Evolutionary conservation across 2,329 filamentous ascomycete species (phyloP).

Genomic region (Trichoderma asperellum): DNA sequence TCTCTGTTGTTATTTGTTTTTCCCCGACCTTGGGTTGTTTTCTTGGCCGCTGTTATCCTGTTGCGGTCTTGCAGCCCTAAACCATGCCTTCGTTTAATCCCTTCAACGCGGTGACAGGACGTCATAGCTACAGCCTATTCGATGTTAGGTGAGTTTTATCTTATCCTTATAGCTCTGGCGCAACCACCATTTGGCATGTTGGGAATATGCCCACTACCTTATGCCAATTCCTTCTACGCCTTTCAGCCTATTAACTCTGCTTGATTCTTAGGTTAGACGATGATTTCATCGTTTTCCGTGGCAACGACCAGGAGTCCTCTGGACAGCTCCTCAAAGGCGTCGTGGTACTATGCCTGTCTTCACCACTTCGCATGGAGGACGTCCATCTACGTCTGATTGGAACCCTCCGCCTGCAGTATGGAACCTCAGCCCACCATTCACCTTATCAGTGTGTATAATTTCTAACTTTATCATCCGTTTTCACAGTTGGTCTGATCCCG

Average conservation of each 20-base stretch:
- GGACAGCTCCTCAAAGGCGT: conserved; percentile 75
- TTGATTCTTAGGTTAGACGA: conserved; percentile 65
- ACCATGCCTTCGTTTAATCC: conserved; percentile 61
- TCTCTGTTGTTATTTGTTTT: not conserved
- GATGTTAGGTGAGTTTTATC: conserved; percentile 57
- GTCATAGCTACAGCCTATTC: conserved; percentile 58
- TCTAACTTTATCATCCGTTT: conserved; percentile 4
- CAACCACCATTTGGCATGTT: not conserved
- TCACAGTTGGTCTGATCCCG: conserved; percentile 55
- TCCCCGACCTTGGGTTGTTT: not conserved
- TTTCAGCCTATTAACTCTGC: not conserved
- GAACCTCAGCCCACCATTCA: conserved; percentile 19
- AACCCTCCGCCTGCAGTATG: conserved; percentile 67
- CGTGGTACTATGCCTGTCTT: conserved; percentile 72
- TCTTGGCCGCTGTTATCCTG: conserved; percentile 2
- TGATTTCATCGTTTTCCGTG: conserved; percentile 78
- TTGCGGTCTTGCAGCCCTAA: conserved; percentile 18
- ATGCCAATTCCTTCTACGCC: not conserved
- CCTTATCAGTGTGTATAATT: conserved; percentile 12
- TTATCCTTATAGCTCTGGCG: not conserved
- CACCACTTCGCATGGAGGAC: conserved; percentile 71
- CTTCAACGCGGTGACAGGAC: conserved; percentile 56
- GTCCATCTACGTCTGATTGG: conserved; percentile 73
- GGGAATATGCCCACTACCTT: not conserved
- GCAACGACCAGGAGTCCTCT: conserved; percentile 73